Base-by-base conservation (phyloP, 306 rosid genomes). In the Prinsepia uniflora region DNA sequence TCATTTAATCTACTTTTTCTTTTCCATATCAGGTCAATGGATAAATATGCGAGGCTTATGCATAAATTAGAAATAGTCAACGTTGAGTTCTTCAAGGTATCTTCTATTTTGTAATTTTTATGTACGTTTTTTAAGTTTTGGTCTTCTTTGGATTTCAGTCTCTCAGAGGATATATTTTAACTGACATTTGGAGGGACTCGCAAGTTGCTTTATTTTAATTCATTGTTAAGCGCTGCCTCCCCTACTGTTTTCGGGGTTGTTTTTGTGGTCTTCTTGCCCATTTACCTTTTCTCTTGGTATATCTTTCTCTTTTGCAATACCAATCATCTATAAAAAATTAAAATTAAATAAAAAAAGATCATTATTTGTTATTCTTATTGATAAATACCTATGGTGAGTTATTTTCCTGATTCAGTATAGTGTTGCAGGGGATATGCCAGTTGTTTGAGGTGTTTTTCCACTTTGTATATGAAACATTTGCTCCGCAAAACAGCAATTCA, bases 21-120 rank as follows among this genome's bases (percentile, higher is more conserved):
- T 76, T 80, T 71, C 71, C 80, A 68, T 79, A 58, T 71, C 82
- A 95, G 99, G 88, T 87, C 89, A 50, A 91, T 95, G 97, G 99
- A 95, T 81, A 95, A 95, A 83, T 91, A 95, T 81, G 96, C 96
- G 75, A 91, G 96, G 86, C 96, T 95, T 71, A 95, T 91, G 96
- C 99, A 87, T 86, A 95, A 89, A 84, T 79, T 95, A 72, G 96
- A 86, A 78, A 83, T 89, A 75, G 84, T 89, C 50, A 87, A 89
- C 56, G 85, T 89, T 70, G 99, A 95, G 81, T 86, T 95, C 76
- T 95, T 95, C 79, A 91, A 85, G 97, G 99, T 95, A 76, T 62
- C 53, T 70, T 54, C 18, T 80, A 72, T 69, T 41, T 57, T 76
- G 67, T 67, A 68, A 45, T 41, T 57, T 76, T 65, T 67, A 68